phyloP scores from a whole-genome alignment of 2,329 filamentous ascomycete genomes.

The Mollisiaceae sp. region DNA sequence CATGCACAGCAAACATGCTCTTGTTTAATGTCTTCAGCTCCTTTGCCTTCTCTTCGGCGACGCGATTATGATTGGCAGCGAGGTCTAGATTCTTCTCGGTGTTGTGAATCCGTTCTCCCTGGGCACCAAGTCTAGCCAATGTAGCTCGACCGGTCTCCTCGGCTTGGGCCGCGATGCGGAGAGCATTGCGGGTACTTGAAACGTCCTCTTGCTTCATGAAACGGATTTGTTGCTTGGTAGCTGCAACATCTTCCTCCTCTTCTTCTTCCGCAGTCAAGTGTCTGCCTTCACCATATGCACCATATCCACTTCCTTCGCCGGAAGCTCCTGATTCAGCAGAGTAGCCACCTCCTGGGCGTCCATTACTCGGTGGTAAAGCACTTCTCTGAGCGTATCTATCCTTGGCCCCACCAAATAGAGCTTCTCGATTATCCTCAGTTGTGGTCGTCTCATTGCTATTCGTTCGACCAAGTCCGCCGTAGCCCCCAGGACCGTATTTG shows the following conservation, averaged over 20 bases:
- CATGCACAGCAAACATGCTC: constrained; percentile 88
- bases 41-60: constrained; percentile 78
- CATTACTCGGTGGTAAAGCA: constrained; percentile 32
- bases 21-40: constrained; percentile 86
- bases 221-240: constrained; percentile 75
- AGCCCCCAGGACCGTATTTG: constrained; percentile 59
- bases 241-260: constrained; percentile 74
- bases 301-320: constrained; percentile 44
- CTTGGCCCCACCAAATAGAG: constrained; percentile 58
- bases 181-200: constrained; percentile 71
- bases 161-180: constrained; percentile 69
- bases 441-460: constrained; percentile 48
- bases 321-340: constrained; percentile 32
- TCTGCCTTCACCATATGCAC: constrained; percentile 69
- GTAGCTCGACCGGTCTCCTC: constrained; percentile 75
- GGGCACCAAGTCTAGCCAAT: constrained; percentile 73
- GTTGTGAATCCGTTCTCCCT: constrained; percentile 82
- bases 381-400: constrained; percentile 41
- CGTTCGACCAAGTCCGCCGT: constrained; percentile 61
- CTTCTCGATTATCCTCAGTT: constrained; percentile 62
- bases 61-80: constrained; percentile 74
- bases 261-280: constrained; percentile 80
- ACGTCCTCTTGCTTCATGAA: constrained; percentile 81
- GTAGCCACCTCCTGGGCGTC: constrained; percentile 38
- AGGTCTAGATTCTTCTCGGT: constrained; percentile 84